phyloP scores from a whole-genome alignment of 2,329 filamentous ascomycete genomes.

The Paecilomyces sp. region DNA sequence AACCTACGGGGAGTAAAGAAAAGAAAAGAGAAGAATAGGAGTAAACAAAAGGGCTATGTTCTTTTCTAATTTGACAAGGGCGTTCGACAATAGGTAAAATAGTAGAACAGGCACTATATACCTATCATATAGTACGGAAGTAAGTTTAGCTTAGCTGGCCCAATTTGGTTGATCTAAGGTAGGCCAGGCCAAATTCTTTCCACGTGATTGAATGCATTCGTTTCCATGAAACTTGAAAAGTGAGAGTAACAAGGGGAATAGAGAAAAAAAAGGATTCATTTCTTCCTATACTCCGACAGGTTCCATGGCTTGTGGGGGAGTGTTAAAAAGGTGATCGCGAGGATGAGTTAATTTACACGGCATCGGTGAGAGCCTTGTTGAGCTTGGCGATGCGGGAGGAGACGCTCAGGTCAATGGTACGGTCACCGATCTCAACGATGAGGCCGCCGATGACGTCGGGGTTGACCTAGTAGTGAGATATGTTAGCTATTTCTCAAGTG shows the following conservation, averaged over 20 bases:
- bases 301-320: background rate
- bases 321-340: background rate
- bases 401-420: slow-evolving; percentile 42
- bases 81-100: background rate
- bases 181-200: background rate
- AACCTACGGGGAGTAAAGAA: background rate
- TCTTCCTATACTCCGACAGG: background rate
- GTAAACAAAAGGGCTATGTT: background rate
- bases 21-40: background rate
- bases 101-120: background rate
- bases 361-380: slow-evolving; percentile 97
- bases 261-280: background rate
- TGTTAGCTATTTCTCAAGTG: background rate
- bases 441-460: slow-evolving; percentile 89
- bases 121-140: background rate
- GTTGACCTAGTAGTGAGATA: slow-evolving; percentile 60
- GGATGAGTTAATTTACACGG: slow-evolving; percentile 64
- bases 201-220: background rate
- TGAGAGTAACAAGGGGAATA: background rate
- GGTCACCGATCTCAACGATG: slow-evolving; percentile 50
- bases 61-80: background rate
- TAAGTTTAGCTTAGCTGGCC: no score
- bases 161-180: no score
- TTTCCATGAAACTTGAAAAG: background rate
- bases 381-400: slow-evolving; percentile 92